These are phyloP conservation scores for Moesziomyces sp. DNA, from an alignment of 1,284 basidiomycete species.

Conservation along the genomic window DNA sequence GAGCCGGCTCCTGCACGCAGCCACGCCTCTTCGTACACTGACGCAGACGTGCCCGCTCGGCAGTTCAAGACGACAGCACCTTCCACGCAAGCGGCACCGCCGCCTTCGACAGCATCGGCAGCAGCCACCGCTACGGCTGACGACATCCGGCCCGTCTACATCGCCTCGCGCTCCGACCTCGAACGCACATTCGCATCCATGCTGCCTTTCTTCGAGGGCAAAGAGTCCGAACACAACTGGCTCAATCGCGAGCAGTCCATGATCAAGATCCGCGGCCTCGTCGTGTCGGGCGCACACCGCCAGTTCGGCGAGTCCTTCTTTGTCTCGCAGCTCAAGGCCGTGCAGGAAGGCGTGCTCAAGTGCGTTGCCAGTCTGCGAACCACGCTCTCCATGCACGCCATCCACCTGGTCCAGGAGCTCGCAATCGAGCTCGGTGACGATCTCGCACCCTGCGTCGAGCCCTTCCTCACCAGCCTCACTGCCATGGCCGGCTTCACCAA, in stretches of 20 bases:
- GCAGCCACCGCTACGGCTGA: slow-evolving; percentile 40
- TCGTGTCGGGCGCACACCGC: slow-evolving; percentile 82
- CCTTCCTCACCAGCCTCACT: slow-evolving; percentile 79
- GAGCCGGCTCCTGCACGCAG: slow-evolving; percentile 10
- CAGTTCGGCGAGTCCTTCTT: slow-evolving; percentile 79
- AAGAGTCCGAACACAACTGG: slow-evolving; percentile 98
- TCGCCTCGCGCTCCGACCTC: slow-evolving; percentile 84
- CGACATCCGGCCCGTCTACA: slow-evolving; percentile 71
- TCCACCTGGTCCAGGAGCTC: slow-evolving; percentile 82
- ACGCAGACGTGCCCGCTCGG: slow-evolving; percentile 6
- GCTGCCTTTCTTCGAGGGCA: slow-evolving; percentile 86
- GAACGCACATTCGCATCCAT: slow-evolving; percentile 84
- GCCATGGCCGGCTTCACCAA: slow-evolving; percentile 95
- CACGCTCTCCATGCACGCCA: slow-evolving; percentile 84
- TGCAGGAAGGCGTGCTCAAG: slow-evolving; percentile 85
- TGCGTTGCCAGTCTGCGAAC: slow-evolving; percentile 90
- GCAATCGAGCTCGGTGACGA: slow-evolving; percentile 70
- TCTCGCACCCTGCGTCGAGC: slow-evolving; percentile 73
- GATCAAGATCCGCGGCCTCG: slow-evolving; percentile 86
- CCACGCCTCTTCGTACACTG: slow-evolving; percentile 4
- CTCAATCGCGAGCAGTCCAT: slow-evolving; percentile 81
- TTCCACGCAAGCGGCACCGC: neutral
- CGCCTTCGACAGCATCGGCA: slow-evolving; percentile 14
- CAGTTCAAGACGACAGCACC: slow-evolving; percentile 2
- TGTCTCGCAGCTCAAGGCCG: slow-evolving; percentile 77